Conservation (phyloP, 139 green algal genomes). For the Tetraselmis chui region DNA sequence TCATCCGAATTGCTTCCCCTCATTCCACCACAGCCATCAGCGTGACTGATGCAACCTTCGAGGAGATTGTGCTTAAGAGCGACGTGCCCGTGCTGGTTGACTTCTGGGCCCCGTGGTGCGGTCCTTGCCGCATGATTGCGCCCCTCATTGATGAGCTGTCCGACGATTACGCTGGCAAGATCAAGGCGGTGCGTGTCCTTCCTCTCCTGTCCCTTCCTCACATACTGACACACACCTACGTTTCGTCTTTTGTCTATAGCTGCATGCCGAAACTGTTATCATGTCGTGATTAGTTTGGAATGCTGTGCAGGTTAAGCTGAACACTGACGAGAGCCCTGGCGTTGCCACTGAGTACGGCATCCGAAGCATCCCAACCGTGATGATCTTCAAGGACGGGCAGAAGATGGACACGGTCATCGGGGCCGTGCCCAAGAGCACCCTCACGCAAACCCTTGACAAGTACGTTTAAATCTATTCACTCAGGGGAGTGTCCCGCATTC, state of each 20-base stretch:
- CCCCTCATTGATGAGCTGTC: conserved; percentile 84
- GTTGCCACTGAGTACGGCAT: conserved; percentile 95
- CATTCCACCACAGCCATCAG: conserved; percentile 30
- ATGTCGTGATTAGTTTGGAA: not conserved
- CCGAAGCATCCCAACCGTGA: conserved; percentile 91
- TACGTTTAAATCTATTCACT: conserved; percentile 69
- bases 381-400: conserved; percentile 94
- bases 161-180: conserved; percentile 65
- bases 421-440: conserved; percentile 88
- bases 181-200: conserved; percentile 43
- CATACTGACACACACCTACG: too few species aligned
- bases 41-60: conserved; percentile 80
- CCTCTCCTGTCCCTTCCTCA: too few species aligned
- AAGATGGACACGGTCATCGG: conserved; percentile 98
- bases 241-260: not conserved
- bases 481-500: too few species aligned
- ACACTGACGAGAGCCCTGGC: conserved; percentile 93
- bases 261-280: not conserved
- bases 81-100: conserved; percentile 90
- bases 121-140: conserved; percentile 91
- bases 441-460: conserved; percentile 88
- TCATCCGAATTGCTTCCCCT: not conserved
- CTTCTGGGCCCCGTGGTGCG: conserved; percentile 94
- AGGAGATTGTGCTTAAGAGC: conserved; percentile 76
- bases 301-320: conserved; percentile 80